Evolutionary conservation across 225 moss, liverwort and hornwort genomes (phyloP).

Genomic region (Ulota crispa): DNA sequence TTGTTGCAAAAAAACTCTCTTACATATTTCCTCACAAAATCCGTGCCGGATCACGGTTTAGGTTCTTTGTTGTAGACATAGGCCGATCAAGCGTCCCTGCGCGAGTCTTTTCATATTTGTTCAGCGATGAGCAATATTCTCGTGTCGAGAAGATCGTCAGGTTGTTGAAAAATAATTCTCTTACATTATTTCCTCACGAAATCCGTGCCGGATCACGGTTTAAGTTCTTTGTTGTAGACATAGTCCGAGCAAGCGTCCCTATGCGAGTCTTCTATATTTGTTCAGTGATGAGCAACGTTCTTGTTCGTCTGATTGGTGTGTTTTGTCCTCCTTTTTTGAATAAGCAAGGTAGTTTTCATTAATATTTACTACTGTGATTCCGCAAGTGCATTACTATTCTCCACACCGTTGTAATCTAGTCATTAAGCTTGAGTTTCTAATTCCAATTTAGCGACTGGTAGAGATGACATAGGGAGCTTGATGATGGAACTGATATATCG

Average conservation of each 20-base stretch:
- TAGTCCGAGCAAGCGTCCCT: background rate
- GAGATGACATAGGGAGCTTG: background rate
- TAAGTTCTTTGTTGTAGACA: background rate
- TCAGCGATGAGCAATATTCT: background rate
- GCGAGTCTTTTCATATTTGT: background rate
- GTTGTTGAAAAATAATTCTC: conserved; percentile 21
- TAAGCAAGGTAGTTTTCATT: background rate
- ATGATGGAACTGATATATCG: background rate
- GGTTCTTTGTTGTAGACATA: background rate
- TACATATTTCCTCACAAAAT: background rate
- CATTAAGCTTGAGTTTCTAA: background rate
- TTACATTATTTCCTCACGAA: background rate
- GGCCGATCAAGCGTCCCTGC: background rate
- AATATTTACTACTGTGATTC: background rate
- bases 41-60: conserved; percentile 6
- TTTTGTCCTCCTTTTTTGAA: background rate
- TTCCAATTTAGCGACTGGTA: background rate
- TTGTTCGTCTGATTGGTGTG: background rate
- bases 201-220: conserved; percentile 5
- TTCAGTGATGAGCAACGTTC: background rate
- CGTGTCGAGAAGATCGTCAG: conserved; percentile 88
- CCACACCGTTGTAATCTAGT: background rate
- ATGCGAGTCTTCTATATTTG: background rate
- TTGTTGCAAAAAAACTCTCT: background rate
- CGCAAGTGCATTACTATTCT: background rate